A percentile compares a stretch with the other conserved stretches of the same genome.
These are phyloP conservation scores for Neoboletus magnificus DNA, from an alignment of 768 basidiomycete species.

Conservation along the genomic window DNA sequence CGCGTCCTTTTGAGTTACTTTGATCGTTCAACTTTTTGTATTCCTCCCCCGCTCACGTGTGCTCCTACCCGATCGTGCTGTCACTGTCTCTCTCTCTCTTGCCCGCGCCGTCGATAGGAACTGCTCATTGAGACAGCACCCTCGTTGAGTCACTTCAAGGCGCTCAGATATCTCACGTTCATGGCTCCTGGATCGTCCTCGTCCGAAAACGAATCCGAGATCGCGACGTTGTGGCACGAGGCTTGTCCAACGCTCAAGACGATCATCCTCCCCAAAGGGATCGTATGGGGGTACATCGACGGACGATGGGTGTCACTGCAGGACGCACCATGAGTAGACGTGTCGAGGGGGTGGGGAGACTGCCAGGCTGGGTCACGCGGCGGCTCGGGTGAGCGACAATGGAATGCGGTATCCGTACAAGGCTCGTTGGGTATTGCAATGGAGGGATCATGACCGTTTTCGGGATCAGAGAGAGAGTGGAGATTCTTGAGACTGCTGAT, in stretches of 20 bases:
- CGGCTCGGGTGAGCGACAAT: too few species aligned
- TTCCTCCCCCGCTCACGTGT: background rate
- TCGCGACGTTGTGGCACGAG: slow-evolving; percentile 54
- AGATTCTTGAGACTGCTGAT: too few species aligned
- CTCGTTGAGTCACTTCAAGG: slow-evolving; percentile 42
- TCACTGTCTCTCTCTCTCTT: background rate
- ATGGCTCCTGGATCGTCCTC: slow-evolving; percentile 42
- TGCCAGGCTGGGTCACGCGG: too few species aligned
- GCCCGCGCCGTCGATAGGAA: slow-evolving; percentile 30
- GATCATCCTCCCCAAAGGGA: slow-evolving; percentile 60
- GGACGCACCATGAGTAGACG: slow-evolving; percentile 10
- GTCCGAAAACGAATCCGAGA: slow-evolving; percentile 42
- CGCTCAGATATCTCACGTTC: slow-evolving; percentile 52
- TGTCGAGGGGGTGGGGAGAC: too few species aligned
- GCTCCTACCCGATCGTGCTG: too few species aligned
- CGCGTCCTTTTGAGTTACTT: too few species aligned
- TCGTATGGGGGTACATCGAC: slow-evolving; percentile 51
- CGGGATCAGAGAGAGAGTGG: too few species aligned
- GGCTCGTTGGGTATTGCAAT: background rate
- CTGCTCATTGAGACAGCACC: slow-evolving; percentile 40
- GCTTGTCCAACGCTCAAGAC: slow-evolving; percentile 61
- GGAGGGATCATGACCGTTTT: too few species aligned
- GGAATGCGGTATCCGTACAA: too few species aligned
- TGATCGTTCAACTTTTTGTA: too few species aligned
- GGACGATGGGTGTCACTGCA: slow-evolving; percentile 24